phyloP scores from a whole-genome alignment of 306 rosid species.

The Rosa rugosa region DNA sequence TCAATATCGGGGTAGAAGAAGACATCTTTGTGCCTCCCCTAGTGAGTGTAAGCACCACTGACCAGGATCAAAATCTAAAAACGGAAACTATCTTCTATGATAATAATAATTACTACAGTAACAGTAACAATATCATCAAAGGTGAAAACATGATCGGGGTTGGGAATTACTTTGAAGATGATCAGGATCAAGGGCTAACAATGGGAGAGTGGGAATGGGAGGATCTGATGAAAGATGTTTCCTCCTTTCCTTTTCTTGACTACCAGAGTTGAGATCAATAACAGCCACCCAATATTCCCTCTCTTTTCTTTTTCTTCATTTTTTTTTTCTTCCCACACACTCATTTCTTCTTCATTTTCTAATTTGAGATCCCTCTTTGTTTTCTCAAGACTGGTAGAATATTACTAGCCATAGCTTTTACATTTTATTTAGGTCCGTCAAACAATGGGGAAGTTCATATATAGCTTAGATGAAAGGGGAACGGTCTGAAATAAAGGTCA shows the following conservation, averaged over 20 bases:
- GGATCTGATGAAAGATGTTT: constrained; percentile 81
- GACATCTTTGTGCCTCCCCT: constrained; percentile 67
- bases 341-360: not conserved
- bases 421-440: not conserved
- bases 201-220: constrained; percentile 86
- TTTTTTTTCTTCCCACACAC: not conserved
- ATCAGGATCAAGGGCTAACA: constrained; percentile 53
- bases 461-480: constrained; percentile 11
- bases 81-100: constrained; percentile 34
- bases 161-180: constrained; percentile 57
- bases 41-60: constrained; percentile 46
- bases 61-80: constrained; percentile 38
- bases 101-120: constrained; percentile 25
- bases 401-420: constrained; percentile 4
- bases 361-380: not conserved
- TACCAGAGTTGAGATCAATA: constrained; percentile 39
- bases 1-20: constrained; percentile 35
- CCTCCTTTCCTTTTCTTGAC: constrained; percentile 72
- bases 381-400: constrained; percentile 8
- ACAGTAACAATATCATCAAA: constrained; percentile 34
- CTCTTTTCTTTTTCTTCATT: not conserved
- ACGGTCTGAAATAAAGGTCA: constrained; percentile 1
- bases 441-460: constrained; percentile 1
- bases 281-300: constrained; percentile 5
- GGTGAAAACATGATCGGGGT: constrained; percentile 35